A percentile compares a stretch with the other conserved stretches of the same genome.
Evolutionary conservation across 2,329 filamentous ascomycete genomes (phyloP).

Genomic region (Trematosphaeria pertusa): DNA sequence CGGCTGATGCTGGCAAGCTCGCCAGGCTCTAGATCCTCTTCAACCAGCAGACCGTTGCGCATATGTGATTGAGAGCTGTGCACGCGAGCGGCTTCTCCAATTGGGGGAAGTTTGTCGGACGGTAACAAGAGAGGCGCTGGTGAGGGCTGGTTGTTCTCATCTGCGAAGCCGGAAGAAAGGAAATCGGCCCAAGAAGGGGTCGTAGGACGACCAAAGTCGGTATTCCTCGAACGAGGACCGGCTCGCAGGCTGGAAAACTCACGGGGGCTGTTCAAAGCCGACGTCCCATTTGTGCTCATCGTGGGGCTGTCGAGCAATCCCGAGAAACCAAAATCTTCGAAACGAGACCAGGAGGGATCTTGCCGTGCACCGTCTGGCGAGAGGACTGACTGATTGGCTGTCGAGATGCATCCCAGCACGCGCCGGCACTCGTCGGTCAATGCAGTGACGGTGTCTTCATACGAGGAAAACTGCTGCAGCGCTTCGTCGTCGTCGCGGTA

Average conservation of each 20-base stretch:
- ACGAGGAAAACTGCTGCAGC: constrained; percentile 85
- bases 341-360: constrained; percentile 95
- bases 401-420: constrained; percentile 87
- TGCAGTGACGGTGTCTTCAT: constrained; percentile 85
- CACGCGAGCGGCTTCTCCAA: constrained; percentile 71
- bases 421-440: constrained; percentile 93
- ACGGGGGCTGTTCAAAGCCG: constrained; percentile 52
- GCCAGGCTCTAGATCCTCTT: constrained; percentile 80
- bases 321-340: constrained; percentile 92
- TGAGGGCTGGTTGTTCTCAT: constrained; percentile 70
- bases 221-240: constrained; percentile 70
- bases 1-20: constrained; percentile 91
- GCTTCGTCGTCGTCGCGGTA: constrained; percentile 88
- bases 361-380: constrained; percentile 58
- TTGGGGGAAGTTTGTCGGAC: constrained; percentile 89
- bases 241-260: constrained; percentile 78
- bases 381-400: constrained; percentile 80
- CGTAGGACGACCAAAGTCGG: constrained; percentile 78
- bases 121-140: constrained; percentile 78
- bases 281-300: constrained; percentile 35
- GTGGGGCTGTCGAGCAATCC: constrained; percentile 73
- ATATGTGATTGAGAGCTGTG: constrained; percentile 85
- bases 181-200: constrained; percentile 99
- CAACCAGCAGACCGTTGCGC: constrained; percentile 68
- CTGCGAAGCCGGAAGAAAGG: constrained; percentile 88